phyloP scores from a whole-genome alignment of 129 eudicot genomes.

The Daucus carota region DH1_v3.0 NC_030386.2:33490501-33491000 shows the following conservation, averaged over 20 bases:
- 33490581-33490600: neutral
- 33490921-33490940: neutral
- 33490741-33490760: neutral
- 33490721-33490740: neutral
- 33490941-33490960: neutral
- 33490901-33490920: neutral
- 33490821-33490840: too few relatives aligned
- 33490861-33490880: neutral
- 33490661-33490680: neutral
- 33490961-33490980: neutral
- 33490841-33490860: neutral
- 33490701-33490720: conserved; percentile 11
- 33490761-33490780: neutral
- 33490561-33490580: neutral
- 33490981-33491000: conserved; percentile 1
- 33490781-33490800: neutral
- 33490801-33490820: neutral
- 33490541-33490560: neutral
- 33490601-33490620: neutral
- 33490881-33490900: neutral
- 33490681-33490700: neutral
- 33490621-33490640: neutral
- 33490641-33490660: neutral
- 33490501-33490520: neutral
- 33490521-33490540: neutral